phyloP scores from a whole-genome alignment of 345 rosid genomes.

The Clarkia xantiana region DNA sequence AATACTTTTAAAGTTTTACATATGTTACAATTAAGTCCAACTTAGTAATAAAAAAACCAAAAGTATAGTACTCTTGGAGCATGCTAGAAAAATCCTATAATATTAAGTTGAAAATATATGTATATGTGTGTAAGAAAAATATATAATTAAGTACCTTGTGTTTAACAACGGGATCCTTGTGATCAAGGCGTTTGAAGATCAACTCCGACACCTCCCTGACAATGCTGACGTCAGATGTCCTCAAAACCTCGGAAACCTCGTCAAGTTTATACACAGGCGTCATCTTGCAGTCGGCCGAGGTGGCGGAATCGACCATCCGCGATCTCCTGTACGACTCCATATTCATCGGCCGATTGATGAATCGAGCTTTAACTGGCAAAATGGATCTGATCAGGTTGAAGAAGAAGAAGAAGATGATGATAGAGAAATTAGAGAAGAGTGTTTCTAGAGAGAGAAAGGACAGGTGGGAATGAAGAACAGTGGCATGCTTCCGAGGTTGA shows the following conservation, averaged over 20 bases:
- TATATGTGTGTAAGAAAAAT: neutral
- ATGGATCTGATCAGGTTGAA: no score
- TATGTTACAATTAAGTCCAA: no score
- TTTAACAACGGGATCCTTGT: conserved; percentile 83
- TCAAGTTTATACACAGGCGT: conserved; percentile 94
- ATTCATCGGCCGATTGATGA: conserved; percentile 35
- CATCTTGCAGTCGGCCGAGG: conserved; percentile 83
- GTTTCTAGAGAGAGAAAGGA: no score
- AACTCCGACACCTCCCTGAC: conserved; percentile 85
- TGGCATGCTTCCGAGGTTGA: no score
- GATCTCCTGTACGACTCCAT: conserved; percentile 99
- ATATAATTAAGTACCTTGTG: conserved; percentile 47
- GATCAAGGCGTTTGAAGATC: conserved; percentile 75
- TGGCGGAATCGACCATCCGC: conserved; percentile 76
- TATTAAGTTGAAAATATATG: no score
- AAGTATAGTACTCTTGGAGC: no score
- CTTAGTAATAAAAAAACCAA: no score
- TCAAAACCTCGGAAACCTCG: conserved; percentile 81
- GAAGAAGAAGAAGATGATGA: no score
- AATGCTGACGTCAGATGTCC: conserved; percentile 70
- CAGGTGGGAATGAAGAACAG: no score
- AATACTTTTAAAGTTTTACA: no score
- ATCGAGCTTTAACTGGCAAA: neutral
- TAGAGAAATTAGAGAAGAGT: no score
- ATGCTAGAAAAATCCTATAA: no score